phyloP scores from a whole-genome alignment of 2,329 filamentous ascomycete genomes.

The Teratosphaeria zuluensis region DNA sequence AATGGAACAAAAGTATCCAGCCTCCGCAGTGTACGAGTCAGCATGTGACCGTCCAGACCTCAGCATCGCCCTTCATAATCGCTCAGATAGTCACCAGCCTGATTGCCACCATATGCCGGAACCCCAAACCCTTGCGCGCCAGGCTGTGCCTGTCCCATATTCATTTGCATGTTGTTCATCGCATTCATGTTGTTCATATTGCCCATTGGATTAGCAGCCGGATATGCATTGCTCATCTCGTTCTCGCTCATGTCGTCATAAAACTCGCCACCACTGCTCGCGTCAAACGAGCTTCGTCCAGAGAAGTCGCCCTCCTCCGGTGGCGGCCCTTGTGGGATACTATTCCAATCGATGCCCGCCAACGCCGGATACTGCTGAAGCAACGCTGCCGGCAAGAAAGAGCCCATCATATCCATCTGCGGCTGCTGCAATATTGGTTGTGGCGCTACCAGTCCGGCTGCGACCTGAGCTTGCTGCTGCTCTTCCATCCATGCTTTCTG shows the following conservation, averaged over 20 bases:
- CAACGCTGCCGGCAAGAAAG: conserved; percentile 72
- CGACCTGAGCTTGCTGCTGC: conserved; percentile 37
- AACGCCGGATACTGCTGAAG: conserved; percentile 87
- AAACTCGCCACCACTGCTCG: conserved; percentile 57
- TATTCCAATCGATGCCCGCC: conserved; percentile 79
- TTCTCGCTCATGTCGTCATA: conserved; percentile 59
- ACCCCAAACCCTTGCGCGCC: conserved; percentile 1
- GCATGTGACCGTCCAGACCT: not conserved
- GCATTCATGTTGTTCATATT: conserved; percentile 13
- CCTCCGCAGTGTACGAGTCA: not conserved
- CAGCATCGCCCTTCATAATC: conserved; percentile 26
- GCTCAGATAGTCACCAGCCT: conserved; percentile 19
- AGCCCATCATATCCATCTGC: conserved; percentile 45
- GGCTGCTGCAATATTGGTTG: conserved; percentile 28
- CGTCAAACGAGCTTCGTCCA: conserved; percentile 72
- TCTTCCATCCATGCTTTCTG: conserved; percentile 60
- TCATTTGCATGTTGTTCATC: conserved; percentile 7
- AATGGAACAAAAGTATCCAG: not conserved
- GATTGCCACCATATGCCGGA: conserved; percentile 1
- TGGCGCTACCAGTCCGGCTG: conserved; percentile 27
- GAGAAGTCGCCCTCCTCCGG: conserved; percentile 49
- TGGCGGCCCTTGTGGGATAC: conserved; percentile 49
- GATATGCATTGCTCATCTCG: conserved; percentile 15
- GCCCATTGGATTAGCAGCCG: conserved; percentile 12
- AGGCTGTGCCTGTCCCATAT: conserved; percentile 6